A percentile compares a stretch with the other conserved stretches of the same genome.
Evolutionary conservation across 2,329 filamentous ascomycete genomes (phyloP).

Genomic region (Conoideocrella luteorostrata): DNA sequence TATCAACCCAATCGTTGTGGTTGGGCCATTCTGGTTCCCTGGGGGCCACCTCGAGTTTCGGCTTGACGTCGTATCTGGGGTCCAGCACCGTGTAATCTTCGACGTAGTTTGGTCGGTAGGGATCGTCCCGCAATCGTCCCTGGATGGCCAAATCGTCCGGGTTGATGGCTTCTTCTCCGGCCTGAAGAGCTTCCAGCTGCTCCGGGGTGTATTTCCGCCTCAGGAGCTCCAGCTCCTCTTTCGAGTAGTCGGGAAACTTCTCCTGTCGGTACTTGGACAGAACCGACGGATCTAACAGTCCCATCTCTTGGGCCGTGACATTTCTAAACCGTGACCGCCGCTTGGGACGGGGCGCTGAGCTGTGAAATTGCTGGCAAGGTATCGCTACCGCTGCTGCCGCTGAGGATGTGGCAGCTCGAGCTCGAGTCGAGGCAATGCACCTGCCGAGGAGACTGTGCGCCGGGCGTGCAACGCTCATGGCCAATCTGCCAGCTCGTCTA

Average conservation of each 20-base stretch:
- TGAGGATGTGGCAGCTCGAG: constrained; percentile 16
- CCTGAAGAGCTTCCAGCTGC: constrained; percentile 75
- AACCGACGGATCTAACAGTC: constrained; percentile 37
- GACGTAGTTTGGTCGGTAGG: constrained; percentile 66
- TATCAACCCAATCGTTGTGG: constrained; percentile 51
- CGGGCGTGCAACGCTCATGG: constrained; percentile 51
- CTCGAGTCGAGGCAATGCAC: constrained; percentile 34
- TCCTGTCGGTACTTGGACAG: constrained; percentile 39
- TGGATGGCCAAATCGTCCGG: constrained; percentile 68
- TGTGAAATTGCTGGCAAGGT: constrained; percentile 44
- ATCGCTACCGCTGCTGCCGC: constrained; percentile 16
- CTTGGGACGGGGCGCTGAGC: constrained; percentile 38
- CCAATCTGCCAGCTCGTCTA: constrained; percentile 16
- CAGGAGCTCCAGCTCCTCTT: constrained; percentile 57
- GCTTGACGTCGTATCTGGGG: constrained; percentile 69
- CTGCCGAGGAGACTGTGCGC: constrained; percentile 47
- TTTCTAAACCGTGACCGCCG: constrained; percentile 47
- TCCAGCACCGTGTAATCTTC: constrained; percentile 77
- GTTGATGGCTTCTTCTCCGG: constrained; percentile 71
- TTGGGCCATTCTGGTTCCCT: constrained; percentile 52
- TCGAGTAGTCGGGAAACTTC: constrained; percentile 57
- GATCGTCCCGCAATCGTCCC: constrained; percentile 64
- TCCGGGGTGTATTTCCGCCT: constrained; percentile 66
- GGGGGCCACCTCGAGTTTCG: constrained; percentile 40
- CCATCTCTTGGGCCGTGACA: constrained; percentile 45